These are phyloP conservation scores for Erodium chrysanthum DNA, from an alignment of 441 rosid species.

Conservation along the genomic window DNA sequence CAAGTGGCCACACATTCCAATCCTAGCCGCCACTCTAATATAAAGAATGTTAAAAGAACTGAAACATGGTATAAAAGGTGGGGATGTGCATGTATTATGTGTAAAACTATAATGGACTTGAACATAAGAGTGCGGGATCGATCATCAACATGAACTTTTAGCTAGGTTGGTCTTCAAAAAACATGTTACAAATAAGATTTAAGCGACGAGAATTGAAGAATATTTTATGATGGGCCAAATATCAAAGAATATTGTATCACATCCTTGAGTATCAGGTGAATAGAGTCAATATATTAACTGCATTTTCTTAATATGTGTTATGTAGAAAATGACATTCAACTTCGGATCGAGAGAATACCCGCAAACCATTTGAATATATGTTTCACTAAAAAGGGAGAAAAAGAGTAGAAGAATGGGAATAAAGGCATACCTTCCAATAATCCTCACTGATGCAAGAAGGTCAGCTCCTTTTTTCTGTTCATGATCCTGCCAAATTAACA, in stretches of 20 bases:
- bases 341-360: too few species aligned
- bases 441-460: conserved; percentile 84
- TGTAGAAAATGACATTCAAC: too few species aligned
- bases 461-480: conserved; percentile 72
- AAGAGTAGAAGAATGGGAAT: background rate
- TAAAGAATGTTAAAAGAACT: background rate
- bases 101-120: background rate
- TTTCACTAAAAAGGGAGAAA: background rate
- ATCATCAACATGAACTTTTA: background rate
- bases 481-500: conserved; percentile 53
- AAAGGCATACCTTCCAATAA: conserved; percentile 62
- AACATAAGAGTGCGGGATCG: background rate
- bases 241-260: background rate
- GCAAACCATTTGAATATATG: background rate
- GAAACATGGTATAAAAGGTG: background rate
- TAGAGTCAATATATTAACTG: background rate
- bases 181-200: background rate
- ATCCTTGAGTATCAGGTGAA: background rate
- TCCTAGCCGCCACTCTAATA: background rate
- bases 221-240: background rate
- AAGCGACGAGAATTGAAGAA: background rate
- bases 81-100: background rate
- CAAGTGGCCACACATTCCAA: background rate
- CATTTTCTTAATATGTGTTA: too few species aligned
- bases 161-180: background rate